Evolutionary conservation across 192 early-diverging fungal genomes (phyloP).

Genomic region (Radiomyces spectabilis): DNA sequence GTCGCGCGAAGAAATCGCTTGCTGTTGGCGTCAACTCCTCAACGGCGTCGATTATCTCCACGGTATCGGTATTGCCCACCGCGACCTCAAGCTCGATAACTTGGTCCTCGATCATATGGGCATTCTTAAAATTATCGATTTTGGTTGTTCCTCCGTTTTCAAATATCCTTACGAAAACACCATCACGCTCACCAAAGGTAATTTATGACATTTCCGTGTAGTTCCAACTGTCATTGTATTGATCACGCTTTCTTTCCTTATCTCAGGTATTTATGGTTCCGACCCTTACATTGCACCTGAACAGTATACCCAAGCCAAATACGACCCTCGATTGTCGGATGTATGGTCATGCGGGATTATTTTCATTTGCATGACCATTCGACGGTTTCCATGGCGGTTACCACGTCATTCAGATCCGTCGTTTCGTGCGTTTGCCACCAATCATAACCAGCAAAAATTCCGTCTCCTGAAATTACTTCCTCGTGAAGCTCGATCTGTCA

Average conservation of each 20-base stretch:
- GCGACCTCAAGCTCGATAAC: conserved; percentile 87
- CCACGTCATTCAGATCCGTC: conserved; percentile 50
- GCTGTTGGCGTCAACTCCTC: conserved; percentile 78
- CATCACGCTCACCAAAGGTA: conserved; percentile 39
- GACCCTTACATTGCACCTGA: conserved; percentile 98
- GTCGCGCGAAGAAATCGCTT: conserved; percentile 73
- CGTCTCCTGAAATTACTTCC: conserved; percentile 52
- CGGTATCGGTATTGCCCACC: conserved; percentile 68
- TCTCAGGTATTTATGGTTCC: conserved; percentile 83
- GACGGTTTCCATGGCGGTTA: conserved; percentile 64
- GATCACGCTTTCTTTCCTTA: too few relatives aligned
- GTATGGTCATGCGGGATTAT: conserved; percentile 92
- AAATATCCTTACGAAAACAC: conserved; percentile 71
- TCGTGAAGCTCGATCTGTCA: conserved; percentile 47
- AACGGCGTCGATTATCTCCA: conserved; percentile 73
- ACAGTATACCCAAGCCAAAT: conserved; percentile 55
- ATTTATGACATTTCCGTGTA: too few relatives aligned
- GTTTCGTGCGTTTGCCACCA: conserved; percentile 18
- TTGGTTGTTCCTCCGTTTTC: conserved; percentile 83
- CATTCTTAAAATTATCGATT: conserved; percentile 83
- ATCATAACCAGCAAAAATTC: conserved; percentile 10
- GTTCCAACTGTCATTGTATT: too few relatives aligned
- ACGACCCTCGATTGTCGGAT: conserved; percentile 81
- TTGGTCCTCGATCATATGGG: conserved; percentile 63
- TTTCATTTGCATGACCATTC: conserved; percentile 68